phyloP scores from a whole-genome alignment of 2,329 filamentous ascomycete genomes.

The Blastomyces emzantsi region DNA sequence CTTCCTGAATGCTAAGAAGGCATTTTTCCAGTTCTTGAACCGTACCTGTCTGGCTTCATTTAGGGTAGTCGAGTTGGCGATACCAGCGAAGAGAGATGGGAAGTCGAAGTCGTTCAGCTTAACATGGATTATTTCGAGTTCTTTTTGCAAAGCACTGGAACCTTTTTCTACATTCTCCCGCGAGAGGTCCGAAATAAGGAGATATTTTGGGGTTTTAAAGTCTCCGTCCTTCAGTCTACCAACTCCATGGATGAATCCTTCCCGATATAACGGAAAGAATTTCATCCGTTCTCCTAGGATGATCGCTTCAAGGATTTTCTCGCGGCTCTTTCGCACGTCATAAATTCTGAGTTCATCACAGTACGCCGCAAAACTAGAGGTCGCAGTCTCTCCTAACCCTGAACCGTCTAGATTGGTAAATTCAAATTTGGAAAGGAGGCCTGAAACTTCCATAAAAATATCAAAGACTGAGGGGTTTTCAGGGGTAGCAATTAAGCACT shows the following conservation, averaged over 20 bases:
- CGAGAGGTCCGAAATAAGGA: conserved; percentile 60
- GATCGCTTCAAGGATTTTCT: conserved; percentile 82
- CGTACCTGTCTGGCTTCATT: conserved; percentile 67
- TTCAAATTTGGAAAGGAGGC: conserved; percentile 48
- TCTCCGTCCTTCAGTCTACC: conserved; percentile 71
- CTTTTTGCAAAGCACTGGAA: conserved; percentile 66
- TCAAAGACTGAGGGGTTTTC: conserved; percentile 47
- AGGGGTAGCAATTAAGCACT: conserved; percentile 52
- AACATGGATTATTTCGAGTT: conserved; percentile 59
- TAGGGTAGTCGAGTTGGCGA: conserved; percentile 72
- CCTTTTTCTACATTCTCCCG: conserved; percentile 73
- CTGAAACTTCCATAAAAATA: conserved; percentile 53
- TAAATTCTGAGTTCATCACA: conserved; percentile 67
- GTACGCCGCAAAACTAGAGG: conserved; percentile 47
- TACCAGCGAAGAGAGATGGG: conserved; percentile 76
- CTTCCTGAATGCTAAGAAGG: conserved; percentile 65
- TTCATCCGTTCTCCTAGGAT: conserved; percentile 84
- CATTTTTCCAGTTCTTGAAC: conserved; percentile 73
- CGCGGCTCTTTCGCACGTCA: conserved; percentile 71
- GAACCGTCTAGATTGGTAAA: conserved; percentile 56
- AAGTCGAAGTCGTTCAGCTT: conserved; percentile 87
- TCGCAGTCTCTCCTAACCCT: conserved; percentile 54
- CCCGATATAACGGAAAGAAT: conserved; percentile 72
- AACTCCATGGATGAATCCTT: conserved; percentile 83
- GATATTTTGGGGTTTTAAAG: conserved; percentile 59